Conservation (phyloP, 2,329 filamentous ascomycete genomes). For the Paraconiothyrium sp. region DNA sequence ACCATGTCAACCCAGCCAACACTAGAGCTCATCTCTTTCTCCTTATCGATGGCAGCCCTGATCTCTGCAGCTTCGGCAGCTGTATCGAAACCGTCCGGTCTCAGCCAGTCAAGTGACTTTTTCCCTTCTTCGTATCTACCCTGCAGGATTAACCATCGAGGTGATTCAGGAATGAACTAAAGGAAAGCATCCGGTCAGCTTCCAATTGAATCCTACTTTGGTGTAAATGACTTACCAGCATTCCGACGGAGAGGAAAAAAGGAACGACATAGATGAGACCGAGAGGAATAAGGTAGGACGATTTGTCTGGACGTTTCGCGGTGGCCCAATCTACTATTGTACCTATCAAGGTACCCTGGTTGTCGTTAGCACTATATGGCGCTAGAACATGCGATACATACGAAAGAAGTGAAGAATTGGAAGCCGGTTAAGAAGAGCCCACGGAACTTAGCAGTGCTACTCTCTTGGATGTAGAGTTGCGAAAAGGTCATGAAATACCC, state of each 20-base stretch:
- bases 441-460: constrained; percentile 60
- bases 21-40: constrained; percentile 39
- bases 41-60: constrained; percentile 44
- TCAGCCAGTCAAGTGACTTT: constrained; percentile 52
- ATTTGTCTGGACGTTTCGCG: constrained; percentile 44
- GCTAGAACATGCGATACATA: constrained; percentile 16
- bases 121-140: constrained; percentile 40
- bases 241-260: constrained; percentile 52
- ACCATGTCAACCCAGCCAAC: constrained; percentile 49
- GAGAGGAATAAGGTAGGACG: constrained; percentile 58
- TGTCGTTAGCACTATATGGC: constrained; percentile 12
- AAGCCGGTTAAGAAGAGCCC: constrained; percentile 60
- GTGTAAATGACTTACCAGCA: constrained; percentile 26
- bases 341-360: constrained; percentile 52
- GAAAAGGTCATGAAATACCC: constrained; percentile 66
- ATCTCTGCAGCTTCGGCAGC: constrained; percentile 42
- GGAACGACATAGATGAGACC: constrained; percentile 62
- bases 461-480: constrained; percentile 62
- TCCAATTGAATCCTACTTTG: no score
- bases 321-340: constrained; percentile 64
- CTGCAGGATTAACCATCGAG: constrained; percentile 46
- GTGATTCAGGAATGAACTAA: constrained; percentile 37
- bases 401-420: constrained; percentile 60
- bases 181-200: no score
- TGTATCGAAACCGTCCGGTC: constrained; percentile 52